These are phyloP conservation scores for Beauveria scarabaeidicola DNA, from an alignment of 2,329 filamentous ascomycete species.

Conservation along the genomic window DNA sequence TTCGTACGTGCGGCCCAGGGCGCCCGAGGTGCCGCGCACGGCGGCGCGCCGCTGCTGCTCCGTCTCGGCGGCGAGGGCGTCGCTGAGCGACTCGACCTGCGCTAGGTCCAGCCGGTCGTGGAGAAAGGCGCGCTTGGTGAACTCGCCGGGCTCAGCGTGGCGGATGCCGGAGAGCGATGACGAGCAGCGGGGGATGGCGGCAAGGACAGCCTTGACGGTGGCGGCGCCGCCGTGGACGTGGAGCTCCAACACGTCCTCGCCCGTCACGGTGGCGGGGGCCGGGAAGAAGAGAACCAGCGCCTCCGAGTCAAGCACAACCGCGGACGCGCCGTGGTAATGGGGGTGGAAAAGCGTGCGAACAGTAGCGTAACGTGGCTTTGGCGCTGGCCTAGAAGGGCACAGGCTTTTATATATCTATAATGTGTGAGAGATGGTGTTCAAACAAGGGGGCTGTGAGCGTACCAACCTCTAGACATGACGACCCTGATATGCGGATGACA, in stretches of 20 bases:
- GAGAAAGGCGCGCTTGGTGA: slow-evolving; percentile 85
- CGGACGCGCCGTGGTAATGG: slow-evolving; percentile 9
- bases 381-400: slow-evolving; percentile 37
- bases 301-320: slow-evolving; percentile 61
- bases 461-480: slow-evolving; percentile 57
- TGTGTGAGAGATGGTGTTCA: background rate
- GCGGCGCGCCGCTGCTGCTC: slow-evolving; percentile 88
- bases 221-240: slow-evolving; percentile 91
- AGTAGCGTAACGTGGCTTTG: slow-evolving; percentile 50
- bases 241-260: slow-evolving; percentile 85
- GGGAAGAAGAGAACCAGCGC: slow-evolving; percentile 81
- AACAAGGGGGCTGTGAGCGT: slow-evolving; percentile 11
- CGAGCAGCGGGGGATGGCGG: slow-evolving; percentile 56
- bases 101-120: slow-evolving; percentile 79
- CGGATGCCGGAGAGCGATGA: slow-evolving; percentile 43
- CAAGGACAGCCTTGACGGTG: slow-evolving; percentile 76
- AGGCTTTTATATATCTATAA: slow-evolving; percentile 41
- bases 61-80: slow-evolving; percentile 62
- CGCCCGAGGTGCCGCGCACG: slow-evolving; percentile 65
- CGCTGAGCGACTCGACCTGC: slow-evolving; percentile 63
- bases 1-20: slow-evolving; percentile 70
- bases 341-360: slow-evolving; percentile 66
- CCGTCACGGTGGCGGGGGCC: slow-evolving; percentile 72
- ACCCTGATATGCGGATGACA: slow-evolving; percentile 78
- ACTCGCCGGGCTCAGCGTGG: slow-evolving; percentile 91